Percentiles rank a stretch among this genome's conserved stretches.
Conservation (phyloP, 495 filamentous ascomycete species). For the Sporormia fimetaria region DNA sequence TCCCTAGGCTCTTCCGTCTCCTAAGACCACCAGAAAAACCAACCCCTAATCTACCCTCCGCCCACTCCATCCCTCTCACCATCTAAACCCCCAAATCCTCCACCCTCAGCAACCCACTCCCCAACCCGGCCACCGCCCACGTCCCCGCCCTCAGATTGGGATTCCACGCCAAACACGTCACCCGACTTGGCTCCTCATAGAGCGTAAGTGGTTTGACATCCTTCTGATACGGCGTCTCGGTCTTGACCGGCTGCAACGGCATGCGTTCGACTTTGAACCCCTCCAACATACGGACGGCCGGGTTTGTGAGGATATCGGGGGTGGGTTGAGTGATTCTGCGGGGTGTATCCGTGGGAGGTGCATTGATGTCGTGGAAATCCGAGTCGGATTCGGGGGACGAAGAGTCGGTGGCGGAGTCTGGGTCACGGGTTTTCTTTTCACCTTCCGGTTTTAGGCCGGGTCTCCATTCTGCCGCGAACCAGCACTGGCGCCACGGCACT, state of each 20-base stretch:
- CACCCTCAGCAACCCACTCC: constrained; percentile 53
- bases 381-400: neutral
- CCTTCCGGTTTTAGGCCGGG: constrained; percentile 6
- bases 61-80: no score
- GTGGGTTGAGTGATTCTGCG: neutral
- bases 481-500: constrained; percentile 46
- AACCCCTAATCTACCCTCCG: no score
- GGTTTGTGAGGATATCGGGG: constrained; percentile 7
- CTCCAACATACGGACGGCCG: constrained; percentile 45
- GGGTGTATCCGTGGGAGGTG: neutral
- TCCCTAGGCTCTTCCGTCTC: no score
- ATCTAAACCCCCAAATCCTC: constrained; percentile 43
- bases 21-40: no score
- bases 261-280: constrained; percentile 38
- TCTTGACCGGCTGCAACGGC: constrained; percentile 27
- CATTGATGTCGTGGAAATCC: neutral
- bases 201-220: constrained; percentile 40
- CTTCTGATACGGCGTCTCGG: constrained; percentile 26
- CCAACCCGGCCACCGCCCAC: constrained; percentile 54
- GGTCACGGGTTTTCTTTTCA: neutral
- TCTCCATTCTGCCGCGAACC: constrained; percentile 54
- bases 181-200: constrained; percentile 46
- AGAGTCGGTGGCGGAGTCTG: neutral
- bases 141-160: constrained; percentile 49
- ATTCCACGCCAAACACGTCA: constrained; percentile 54